A percentile compares a stretch with the other conserved stretches of the same genome.
phyloP scores from a whole-genome alignment of 192 early-diverging fungal species.

The Podila epicladia region DNA sequence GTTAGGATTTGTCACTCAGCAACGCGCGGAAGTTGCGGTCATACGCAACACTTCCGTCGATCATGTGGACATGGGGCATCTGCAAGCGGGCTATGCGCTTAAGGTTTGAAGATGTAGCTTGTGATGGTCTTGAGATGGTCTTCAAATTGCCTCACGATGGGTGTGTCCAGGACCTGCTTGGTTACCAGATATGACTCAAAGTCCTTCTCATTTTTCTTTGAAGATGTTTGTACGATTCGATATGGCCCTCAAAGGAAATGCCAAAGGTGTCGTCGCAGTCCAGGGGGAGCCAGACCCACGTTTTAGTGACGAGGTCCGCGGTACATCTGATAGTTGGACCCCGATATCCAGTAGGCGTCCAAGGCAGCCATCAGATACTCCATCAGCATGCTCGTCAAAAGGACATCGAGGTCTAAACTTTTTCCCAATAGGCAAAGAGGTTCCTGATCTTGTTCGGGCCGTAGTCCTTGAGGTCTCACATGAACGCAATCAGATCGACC shows the following conservation, averaged over 20 bases:
- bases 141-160: constrained; percentile 51
- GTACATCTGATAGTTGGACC: constrained; percentile 55
- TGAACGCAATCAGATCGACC: constrained; percentile 36
- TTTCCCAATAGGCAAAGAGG: constrained; percentile 30
- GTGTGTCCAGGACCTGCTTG: constrained; percentile 43
- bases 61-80: constrained; percentile 48
- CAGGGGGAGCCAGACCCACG: constrained; percentile 53
- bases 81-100: constrained; percentile 34
- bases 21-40: constrained; percentile 29
- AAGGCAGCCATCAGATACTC: constrained; percentile 49
- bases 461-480: constrained; percentile 46
- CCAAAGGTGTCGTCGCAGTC: constrained; percentile 57
- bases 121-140: constrained; percentile 48
- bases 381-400: constrained; percentile 43
- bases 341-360: constrained; percentile 52
- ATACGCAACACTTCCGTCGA: constrained; percentile 52
- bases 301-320: constrained; percentile 41
- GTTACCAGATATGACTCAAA: constrained; percentile 29
- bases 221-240: constrained; percentile 29
- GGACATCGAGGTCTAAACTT: constrained; percentile 40
- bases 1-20: constrained; percentile 9
- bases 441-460: constrained; percentile 9
- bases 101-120: constrained; percentile 54
- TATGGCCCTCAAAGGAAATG: not conserved
- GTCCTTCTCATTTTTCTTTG: constrained; percentile 19